phyloP scores from a whole-genome alignment of 2,329 filamentous ascomycete genomes.

The Exserohilum rostratum region DNA sequence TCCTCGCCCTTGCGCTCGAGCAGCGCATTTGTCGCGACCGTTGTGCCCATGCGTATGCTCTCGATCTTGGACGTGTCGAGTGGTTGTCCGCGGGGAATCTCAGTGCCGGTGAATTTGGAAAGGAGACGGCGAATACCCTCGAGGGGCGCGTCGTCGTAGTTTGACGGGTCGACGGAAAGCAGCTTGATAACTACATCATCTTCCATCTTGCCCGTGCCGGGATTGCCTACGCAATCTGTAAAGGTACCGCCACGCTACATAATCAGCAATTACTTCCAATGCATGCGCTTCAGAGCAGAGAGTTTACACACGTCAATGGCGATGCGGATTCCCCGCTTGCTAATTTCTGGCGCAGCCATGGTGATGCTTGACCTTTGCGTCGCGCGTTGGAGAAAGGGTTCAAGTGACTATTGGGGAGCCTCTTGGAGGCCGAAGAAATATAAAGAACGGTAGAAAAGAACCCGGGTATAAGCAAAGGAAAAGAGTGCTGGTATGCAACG shows the following conservation, averaged over 20 bases:
- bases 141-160: constrained; percentile 88
- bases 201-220: constrained; percentile 68
- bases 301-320: constrained; percentile 62
- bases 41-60: constrained; percentile 94
- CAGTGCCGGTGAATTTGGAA: constrained; percentile 73
- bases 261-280: constrained; percentile 14
- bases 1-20: constrained; percentile 89
- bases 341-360: constrained; percentile 35
- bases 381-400: neutral
- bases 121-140: constrained; percentile 90
- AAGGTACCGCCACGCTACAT: constrained; percentile 80
- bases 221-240: constrained; percentile 88
- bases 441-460: neutral
- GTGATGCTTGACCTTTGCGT: constrained; percentile 6
- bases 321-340: constrained; percentile 69
- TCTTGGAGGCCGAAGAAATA: neutral
- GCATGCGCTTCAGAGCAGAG: neutral
- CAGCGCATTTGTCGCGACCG: constrained; percentile 89
- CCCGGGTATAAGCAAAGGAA: neutral
- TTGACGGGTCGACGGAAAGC: constrained; percentile 85
- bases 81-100: constrained; percentile 79
- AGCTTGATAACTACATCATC: constrained; percentile 86
- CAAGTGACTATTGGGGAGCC: neutral
- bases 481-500: neutral
- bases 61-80: constrained; percentile 85